Conservation (phyloP, 176 grass and related monocot genomes). For the Hyparrhenia diplandra region DNA sequence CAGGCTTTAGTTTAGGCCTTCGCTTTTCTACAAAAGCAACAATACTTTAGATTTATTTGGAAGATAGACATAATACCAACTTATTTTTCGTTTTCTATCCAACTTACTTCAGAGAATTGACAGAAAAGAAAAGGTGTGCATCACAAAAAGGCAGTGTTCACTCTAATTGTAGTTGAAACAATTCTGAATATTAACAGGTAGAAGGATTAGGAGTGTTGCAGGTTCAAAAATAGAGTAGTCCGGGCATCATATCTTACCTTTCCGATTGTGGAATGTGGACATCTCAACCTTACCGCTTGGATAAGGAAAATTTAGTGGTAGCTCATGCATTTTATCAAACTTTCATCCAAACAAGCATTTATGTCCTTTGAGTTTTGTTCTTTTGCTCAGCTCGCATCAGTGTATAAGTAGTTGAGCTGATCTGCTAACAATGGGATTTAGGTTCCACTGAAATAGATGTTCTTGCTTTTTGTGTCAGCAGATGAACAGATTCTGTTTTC, state of each 20-base stretch:
- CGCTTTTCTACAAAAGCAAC: slow-evolving; percentile 47
- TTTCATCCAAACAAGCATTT: too few species aligned
- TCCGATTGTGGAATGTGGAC: slow-evolving; percentile 16
- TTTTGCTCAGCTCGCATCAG: neutral
- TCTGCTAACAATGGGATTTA: too few species aligned
- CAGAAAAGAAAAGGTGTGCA: neutral
- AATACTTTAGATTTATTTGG: neutral
- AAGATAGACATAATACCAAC: neutral
- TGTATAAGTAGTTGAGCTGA: too few species aligned
- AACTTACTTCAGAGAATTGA: neutral
- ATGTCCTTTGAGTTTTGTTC: slow-evolving; percentile 2
- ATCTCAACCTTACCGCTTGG: slow-evolving; percentile 25
- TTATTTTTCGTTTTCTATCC: neutral
- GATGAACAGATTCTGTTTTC: neutral
- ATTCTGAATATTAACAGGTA: neutral
- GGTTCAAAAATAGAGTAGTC: too few species aligned
- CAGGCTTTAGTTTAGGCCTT: slow-evolving; percentile 33
- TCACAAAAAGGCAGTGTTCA: neutral
- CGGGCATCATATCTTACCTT: too few species aligned
- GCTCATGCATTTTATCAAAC: too few species aligned
- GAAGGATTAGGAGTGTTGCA: neutral
- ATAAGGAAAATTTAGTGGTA: slow-evolving; percentile 3
- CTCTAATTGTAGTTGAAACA: neutral
- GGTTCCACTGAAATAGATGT: too few species aligned
- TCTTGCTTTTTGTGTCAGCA: too few species aligned